Base-by-base conservation (phyloP, 805 yeast genomes). In the Wickerhamiella vanderwaltii region DNA sequence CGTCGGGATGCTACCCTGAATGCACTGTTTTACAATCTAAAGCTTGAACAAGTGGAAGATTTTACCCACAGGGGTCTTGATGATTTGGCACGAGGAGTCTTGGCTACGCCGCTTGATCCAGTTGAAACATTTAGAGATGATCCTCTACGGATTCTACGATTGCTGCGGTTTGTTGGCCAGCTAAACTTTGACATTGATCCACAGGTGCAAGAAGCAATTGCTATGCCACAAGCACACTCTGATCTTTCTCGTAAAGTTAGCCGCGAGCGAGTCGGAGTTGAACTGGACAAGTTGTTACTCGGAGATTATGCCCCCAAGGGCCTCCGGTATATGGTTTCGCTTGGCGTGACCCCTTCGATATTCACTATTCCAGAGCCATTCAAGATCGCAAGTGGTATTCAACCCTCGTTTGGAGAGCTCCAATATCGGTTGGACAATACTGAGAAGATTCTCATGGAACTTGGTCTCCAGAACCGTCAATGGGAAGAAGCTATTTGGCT, bases 1-100 rank as follows among this genome's bases (percentile, higher is more conserved):
- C 71, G 99, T 53, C 69, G 99, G 55, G 99, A 91, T 63, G 97
- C 97, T 1, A 91, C 98, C 0, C 63, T 91, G 41, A 91, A 91
- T 58, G 94, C 98, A 0, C 63, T 91, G 18, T 91, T 91, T 55
- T 91, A 80, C 61, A 91, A 91, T 59, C 69, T 91, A 40, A 70
- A 71, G 41, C 71, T 76, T 4, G 66, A 66, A 11, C 50, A 68
- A 45, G 76, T 91, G 18, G 99, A 91, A 57, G 99, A 91, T 60
- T 74, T 79, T 46, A 91, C 98, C 0, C 73, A 71, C 0, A 52
- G 59, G 16, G 99, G 99, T 0, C 54, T 87, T 4, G 56, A 68
- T 6, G 99, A 91, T 59, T 64, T 91, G 48, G 50, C 67, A 31
- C 48, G 62, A 20, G 94, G 95, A 0, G 58, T 85, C 0, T 64